Evolutionary conservation across 225 moss, liverwort and hornwort genomes (phyloP), one percentile per base, ranked within the genome.

Genomic region (Pseudisothecium myosuroides): DNA sequence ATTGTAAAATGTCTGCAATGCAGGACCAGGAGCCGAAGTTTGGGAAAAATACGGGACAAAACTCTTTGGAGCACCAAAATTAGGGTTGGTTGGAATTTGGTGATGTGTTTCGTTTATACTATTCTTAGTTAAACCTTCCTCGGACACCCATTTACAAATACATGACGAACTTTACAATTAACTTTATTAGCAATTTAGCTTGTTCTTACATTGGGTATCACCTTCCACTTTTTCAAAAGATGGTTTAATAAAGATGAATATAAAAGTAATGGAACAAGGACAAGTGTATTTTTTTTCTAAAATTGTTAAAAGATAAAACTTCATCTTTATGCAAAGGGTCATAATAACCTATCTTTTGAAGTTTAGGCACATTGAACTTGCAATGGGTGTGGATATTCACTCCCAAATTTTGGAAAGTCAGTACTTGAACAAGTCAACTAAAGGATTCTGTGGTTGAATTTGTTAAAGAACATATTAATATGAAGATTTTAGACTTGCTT

Each of bases 301-400:
- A 18, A 47, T 18, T 31, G 3, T 73, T 45, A 45, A 45, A 73
- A 73, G 10, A 9, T 0, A 43, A 16, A 16, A 43, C 9, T 72
- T 45, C 9, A 29, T 29, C 27, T 43, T 73, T 45, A 11, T 29
- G 2, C n/a, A n/a, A 73, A 45, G 17, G 6, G 1, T 5, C 10
- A 47, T 17, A 10, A 28, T 29, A 29, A 47, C 1, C 5, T 29
- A 74, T 0, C 18, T 28, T 45, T 47, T 75, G 75, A 75, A 32
- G 6, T 49, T 18, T 74, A 31, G 7, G 19, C 19, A 75, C 4
- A 75, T 49, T 49, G 49, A 75, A 19, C 31, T 18, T 49, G 31
- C 4, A 11, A 29, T 47, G 5, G 3, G 0, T 7, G 1, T 7
- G 2, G 8, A 34, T 50, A 32, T 26, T 34, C 1, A 4, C 13